phyloP scores from a whole-genome alignment of 2,329 filamentous ascomycete genomes.

The Pseudocercospora eumusae region DNA sequence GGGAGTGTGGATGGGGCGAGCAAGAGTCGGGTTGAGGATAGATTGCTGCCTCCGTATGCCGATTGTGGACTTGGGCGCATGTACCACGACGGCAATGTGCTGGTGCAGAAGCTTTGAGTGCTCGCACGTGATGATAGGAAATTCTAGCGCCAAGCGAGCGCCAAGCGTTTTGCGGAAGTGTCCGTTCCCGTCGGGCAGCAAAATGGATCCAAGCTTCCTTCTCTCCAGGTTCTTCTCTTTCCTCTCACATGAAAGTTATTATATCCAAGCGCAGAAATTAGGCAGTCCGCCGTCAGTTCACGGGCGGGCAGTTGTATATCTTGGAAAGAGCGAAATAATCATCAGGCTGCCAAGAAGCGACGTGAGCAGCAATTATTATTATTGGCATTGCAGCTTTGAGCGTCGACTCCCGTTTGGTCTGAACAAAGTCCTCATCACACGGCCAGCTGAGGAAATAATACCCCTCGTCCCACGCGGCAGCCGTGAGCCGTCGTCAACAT shows the following conservation, averaged over 20 bases:
- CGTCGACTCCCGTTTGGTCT: slow-evolving; percentile 39
- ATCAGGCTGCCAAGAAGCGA: slow-evolving; percentile 41
- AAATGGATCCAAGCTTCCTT: neutral
- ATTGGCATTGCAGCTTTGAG: slow-evolving; percentile 23
- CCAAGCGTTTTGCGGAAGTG: neutral
- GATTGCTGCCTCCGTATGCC: neutral
- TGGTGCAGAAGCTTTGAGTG: too few species aligned
- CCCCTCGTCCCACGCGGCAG: slow-evolving; percentile 32
- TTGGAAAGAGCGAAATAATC: slow-evolving; percentile 54
- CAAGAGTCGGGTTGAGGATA: neutral
- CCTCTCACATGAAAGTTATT: slow-evolving; percentile 56
- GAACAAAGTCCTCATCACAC: slow-evolving; percentile 5
- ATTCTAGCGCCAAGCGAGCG: too few species aligned
- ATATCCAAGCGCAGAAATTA: slow-evolving; percentile 48
- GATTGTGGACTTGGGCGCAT: neutral
- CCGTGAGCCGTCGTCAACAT: slow-evolving; percentile 40
- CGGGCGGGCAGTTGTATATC: slow-evolving; percentile 55
- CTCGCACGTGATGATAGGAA: too few species aligned
- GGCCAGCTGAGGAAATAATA: slow-evolving; percentile 23
- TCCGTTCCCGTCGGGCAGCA: neutral
- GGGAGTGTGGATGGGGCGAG: neutral
- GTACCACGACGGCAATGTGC: neutral
- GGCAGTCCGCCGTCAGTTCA: slow-evolving; percentile 27
- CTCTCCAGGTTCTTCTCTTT: slow-evolving; percentile 27
- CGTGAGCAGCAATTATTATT: slow-evolving; percentile 28